A percentile compares a stretch with the other conserved stretches of the same genome.
Conservation (phyloP, 129 eudicot species). For the Pulicaria dysenterica region DNA sequence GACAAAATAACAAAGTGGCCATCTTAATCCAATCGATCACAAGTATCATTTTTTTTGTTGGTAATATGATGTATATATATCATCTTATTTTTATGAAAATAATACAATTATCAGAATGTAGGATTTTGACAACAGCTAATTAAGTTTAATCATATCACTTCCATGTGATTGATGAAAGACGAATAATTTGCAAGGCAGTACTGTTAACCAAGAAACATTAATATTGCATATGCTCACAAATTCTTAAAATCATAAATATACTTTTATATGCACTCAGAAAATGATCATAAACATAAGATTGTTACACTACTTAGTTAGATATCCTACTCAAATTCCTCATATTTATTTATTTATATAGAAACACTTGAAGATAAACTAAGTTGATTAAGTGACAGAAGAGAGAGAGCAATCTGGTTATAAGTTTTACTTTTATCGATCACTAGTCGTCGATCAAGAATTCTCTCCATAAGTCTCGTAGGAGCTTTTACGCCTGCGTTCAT, state of each 20-base stretch:
- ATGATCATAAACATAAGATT: constrained; percentile 6
- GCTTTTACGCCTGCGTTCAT: constrained; percentile 86
- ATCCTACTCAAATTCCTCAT: constrained; percentile 17
- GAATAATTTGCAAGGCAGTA: too few relatives aligned
- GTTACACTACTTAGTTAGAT: constrained; percentile 11
- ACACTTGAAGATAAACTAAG: constrained; percentile 15
- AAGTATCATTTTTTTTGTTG: too few relatives aligned
- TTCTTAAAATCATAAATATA: constrained; percentile 15
- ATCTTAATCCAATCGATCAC: too few relatives aligned
- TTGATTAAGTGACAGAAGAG: constrained; percentile 75
- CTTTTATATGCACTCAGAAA: constrained; percentile 20
- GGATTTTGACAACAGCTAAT: too few relatives aligned
- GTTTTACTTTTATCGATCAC: constrained; percentile 23
- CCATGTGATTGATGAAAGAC: too few relatives aligned
- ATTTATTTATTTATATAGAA: constrained; percentile 22
- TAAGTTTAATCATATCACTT: too few relatives aligned
- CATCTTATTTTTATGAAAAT: too few relatives aligned
- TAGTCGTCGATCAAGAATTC: constrained; percentile 35
- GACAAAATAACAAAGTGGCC: too few relatives aligned
- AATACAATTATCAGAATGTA: too few relatives aligned
- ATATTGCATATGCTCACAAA: constrained; percentile 17
- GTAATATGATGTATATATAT: too few relatives aligned
- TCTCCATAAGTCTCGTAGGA: constrained; percentile 56
- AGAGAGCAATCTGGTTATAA: constrained; percentile 56
- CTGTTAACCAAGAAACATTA: neutral